These are phyloP conservation scores for Lolium perenne DNA, from an alignment of 176 grass and related monocot species.

Conservation along the genomic window DNA sequence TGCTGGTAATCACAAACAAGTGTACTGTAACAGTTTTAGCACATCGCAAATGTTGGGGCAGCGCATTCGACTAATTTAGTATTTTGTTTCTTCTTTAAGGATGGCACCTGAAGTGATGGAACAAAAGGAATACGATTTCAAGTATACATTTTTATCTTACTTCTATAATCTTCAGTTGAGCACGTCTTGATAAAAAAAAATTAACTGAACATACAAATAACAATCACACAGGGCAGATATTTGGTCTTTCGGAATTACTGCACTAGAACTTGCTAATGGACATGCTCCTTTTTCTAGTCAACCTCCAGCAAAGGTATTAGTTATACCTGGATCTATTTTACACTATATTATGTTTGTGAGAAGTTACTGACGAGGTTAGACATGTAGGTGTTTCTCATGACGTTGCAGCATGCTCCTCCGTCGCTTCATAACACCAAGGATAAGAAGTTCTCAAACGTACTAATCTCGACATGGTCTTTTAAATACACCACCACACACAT, in stretches of 20 bases:
- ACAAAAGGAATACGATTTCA: slow-evolving; percentile 90
- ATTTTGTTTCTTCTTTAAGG: slow-evolving; percentile 44
- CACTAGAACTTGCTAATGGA: slow-evolving; percentile 88
- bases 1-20: slow-evolving; percentile 61
- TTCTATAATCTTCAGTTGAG: not conserved
- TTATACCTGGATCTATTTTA: slow-evolving; percentile 11
- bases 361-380: not conserved
- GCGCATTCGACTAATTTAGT: not conserved
- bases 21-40: not conserved
- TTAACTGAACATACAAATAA: slow-evolving; percentile 17
- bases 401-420: slow-evolving; percentile 81
- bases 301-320: slow-evolving; percentile 74
- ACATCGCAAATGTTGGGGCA: not conserved
- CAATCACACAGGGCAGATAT: slow-evolving; percentile 79
- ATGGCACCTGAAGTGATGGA: slow-evolving; percentile 99
- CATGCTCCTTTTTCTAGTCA: slow-evolving; percentile 94
- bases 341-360: not conserved
- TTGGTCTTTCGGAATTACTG: slow-evolving; percentile 97
- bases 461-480: slow-evolving; percentile 15
- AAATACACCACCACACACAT: not conserved
- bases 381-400: slow-evolving; percentile 82
- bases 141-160: slow-evolving; percentile 39
- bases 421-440: slow-evolving; percentile 88
- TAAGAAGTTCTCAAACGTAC: slow-evolving; percentile 85
- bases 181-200: not conserved